Conservation (phyloP, 331 rosid species). For the Stylosanthes scabra region DNA sequence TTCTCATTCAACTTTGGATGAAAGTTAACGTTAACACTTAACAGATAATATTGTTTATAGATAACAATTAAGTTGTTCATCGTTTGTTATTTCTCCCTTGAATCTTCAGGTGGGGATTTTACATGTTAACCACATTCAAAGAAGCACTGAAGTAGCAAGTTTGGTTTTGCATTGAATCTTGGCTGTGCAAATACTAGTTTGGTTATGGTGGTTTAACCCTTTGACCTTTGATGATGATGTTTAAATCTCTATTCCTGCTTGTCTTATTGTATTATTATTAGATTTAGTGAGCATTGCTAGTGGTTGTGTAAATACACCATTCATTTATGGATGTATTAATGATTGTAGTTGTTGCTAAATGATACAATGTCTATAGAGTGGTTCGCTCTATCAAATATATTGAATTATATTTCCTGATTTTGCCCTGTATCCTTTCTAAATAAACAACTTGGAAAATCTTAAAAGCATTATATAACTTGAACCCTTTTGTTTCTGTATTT, state of each 20-base stretch:
- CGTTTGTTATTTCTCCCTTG: not conserved
- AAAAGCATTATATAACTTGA: too few relatives aligned
- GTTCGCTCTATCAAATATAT: not conserved
- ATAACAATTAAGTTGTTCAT: constrained; percentile 3
- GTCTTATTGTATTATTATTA: not conserved
- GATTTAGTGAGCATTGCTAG: not conserved
- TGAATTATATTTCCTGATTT: too few relatives aligned
- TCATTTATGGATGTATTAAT: not conserved
- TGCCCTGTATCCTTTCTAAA: too few relatives aligned
- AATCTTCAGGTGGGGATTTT: constrained; percentile 34
- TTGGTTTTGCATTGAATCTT: not conserved
- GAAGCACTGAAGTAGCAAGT: constrained; percentile 19
- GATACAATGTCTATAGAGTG: not conserved
- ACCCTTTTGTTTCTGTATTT: too few relatives aligned
- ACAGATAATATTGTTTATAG: constrained; percentile 4
- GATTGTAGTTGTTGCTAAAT: not conserved
- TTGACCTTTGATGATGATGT: constrained; percentile 1
- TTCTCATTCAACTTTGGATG: not conserved
- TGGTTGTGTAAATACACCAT: not conserved
- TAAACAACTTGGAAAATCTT: too few relatives aligned
- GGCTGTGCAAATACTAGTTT: not conserved
- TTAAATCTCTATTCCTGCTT: not conserved
- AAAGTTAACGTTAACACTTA: too few relatives aligned
- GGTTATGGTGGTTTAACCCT: constrained; percentile 29
- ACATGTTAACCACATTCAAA: constrained; percentile 7